Conservation (phyloP, 2,329 filamentous ascomycete species). For the Waltergamsia citrina region DNA sequence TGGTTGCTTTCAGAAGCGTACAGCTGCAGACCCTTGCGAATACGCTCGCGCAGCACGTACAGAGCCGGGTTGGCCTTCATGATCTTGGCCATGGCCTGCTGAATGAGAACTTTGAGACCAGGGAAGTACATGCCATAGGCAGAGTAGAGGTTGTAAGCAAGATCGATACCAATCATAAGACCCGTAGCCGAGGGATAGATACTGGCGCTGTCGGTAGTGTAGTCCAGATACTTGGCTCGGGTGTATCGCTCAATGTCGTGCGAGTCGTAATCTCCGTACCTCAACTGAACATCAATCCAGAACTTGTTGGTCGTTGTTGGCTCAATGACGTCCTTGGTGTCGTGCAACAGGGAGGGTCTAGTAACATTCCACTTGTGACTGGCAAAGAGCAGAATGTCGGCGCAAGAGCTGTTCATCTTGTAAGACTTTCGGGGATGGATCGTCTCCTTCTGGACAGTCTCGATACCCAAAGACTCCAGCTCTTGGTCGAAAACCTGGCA, state of each 20-base stretch:
- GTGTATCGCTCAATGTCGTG: conserved; percentile 98
- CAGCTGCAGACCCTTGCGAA: conserved; percentile 92
- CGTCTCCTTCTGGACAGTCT: conserved; percentile 97
- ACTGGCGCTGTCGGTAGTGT: conserved; percentile 97
- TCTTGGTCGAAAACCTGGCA: conserved; percentile 99
- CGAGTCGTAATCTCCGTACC: conserved; percentile 97
- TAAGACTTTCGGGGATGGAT: conserved; percentile 99
- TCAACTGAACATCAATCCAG: conserved; percentile 94
- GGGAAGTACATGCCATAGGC: conserved; percentile 99
- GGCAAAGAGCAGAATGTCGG: conserved; percentile 92
- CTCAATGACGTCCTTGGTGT: conserved; percentile 93
- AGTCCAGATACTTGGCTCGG: conserved; percentile 95
- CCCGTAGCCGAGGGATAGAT: conserved; percentile 96
- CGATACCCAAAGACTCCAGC: conserved; percentile 87
- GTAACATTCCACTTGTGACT: conserved; percentile 99
- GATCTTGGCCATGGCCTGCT: conserved; percentile 98
- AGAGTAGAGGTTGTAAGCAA: conserved; percentile 97
- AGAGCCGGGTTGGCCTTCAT: conserved; percentile 99
- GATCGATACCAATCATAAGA: conserved; percentile 94
- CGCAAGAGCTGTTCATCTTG: conserved; percentile 99
- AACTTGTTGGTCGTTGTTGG: conserved; percentile 96
- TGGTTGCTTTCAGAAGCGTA: conserved; percentile 99
- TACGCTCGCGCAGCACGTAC: conserved; percentile 94
- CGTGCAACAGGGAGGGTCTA: conserved; percentile 82
- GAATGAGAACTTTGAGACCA: conserved; percentile 85